Base-by-base conservation (phyloP, 345 rosid species). In the Corymbia maculata region DNA sequence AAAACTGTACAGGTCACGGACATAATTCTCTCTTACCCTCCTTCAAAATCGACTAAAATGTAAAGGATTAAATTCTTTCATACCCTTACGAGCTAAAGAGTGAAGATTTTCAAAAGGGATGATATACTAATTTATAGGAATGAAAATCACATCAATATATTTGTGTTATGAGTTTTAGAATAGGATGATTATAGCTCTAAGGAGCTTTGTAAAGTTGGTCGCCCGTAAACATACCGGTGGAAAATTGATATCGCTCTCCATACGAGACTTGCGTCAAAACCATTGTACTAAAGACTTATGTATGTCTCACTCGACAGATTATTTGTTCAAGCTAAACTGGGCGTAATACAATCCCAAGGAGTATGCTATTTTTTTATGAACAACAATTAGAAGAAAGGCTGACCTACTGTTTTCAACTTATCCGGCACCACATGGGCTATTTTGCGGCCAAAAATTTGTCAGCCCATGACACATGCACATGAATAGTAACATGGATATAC, bases 341-440 rank as follows among this genome's bases (percentile, higher is more conserved):
- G 19, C 22, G 10, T 53, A 15, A 3, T 53, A 19, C 4, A 8
- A 11, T 22, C 61, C 10, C 2, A 55, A 55, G 12, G 0, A 22
- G 9, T 55, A 55, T 55, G 24, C 13, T 22, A 26, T 55, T 55
- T 28, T 22, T 55, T 22, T 26, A 36, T 4, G 61, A 55, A 22
- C 28, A 55, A 55, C 4, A 21, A 5, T 55, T 21, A 55, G 28
- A 55, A 55, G 61, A 26, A 21, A 4, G 4, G 22, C 28, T 1
- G 12, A 12, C 4, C 22, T 55, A 5, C 28, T 22, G 12, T 55
- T 55, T 28, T 55, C 28, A 1, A 12, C 28, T 55, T 28, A 55
- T 28, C 0, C 22, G 9, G 9, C 61, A 21, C 61, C 61, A 22
- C 22, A 55, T 9, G 24, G 28, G 1, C 28, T 55, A 1, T 0